phyloP scores from a whole-genome alignment of 192 early-diverging fungal species.

The Paraglomus brasilianum region DNA sequence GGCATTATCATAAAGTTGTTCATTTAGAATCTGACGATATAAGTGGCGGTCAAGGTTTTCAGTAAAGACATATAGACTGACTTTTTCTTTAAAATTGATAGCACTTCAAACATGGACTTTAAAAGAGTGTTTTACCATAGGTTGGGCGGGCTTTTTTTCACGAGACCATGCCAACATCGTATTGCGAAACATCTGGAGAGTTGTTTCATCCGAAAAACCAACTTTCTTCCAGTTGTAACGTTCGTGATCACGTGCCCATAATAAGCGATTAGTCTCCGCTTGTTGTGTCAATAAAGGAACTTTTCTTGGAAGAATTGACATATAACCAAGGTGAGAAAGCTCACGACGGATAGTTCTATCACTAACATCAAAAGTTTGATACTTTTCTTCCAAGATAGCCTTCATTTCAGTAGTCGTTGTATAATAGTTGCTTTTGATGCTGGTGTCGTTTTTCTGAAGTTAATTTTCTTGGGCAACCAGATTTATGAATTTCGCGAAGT shows the following conservation, averaged over 20 bases:
- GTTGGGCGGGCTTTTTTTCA: neutral
- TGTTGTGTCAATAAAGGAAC: neutral
- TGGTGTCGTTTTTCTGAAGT: neutral
- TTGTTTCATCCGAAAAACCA: slow-evolving; percentile 1
- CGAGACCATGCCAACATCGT: neutral
- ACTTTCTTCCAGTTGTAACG: slow-evolving; percentile 10
- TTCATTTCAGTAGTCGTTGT: neutral
- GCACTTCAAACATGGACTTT: slow-evolving; percentile 1
- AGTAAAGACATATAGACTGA: neutral
- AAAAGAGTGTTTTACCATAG: slow-evolving; percentile 13
- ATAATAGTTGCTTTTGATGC: neutral
- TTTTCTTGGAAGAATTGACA: neutral
- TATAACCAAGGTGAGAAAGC: neutral
- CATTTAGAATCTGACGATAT: slow-evolving; percentile 10
- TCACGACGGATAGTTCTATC: no score
- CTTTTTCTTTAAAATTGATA: neutral
- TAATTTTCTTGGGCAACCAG: neutral
- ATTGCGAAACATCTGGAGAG: neutral
- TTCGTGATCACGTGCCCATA: neutral
- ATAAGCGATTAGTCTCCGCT: neutral
- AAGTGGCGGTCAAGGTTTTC: slow-evolving; percentile 5
- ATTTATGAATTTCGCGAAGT: neutral
- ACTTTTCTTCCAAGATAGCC: neutral
- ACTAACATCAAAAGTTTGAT: neutral
- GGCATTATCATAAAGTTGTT: slow-evolving; percentile 9